Base-by-base conservation (phyloP, 208 protist species). In the Crithidia fasciculata region DNA sequence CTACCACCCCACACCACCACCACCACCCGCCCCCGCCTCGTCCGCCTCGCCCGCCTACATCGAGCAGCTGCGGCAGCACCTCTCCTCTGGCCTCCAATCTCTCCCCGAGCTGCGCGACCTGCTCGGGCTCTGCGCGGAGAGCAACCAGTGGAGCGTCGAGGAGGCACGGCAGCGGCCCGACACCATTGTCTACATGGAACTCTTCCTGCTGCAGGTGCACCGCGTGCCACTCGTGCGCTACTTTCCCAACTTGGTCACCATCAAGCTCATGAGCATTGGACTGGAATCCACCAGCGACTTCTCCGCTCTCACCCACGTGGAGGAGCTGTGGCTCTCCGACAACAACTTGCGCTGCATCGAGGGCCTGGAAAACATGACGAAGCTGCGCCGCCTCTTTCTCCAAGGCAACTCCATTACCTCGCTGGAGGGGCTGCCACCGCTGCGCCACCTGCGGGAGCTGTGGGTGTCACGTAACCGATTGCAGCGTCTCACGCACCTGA, bases 281-380 rank as follows among this genome's bases (percentile, higher is more conserved):
- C 73, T 98, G 10, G 72, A 82, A 52, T 86, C 67, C 39, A 98
- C 97, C 70, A 74, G 85, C 41, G 69, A 83, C 72, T 67, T 98
- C 7, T 76, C 82, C 39, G 16, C 68, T 8, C 78, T 98, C 12
- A 72, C 80, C 39, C 56, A 83, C 16, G 80, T 98, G 47, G 89
- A 97, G 70, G 91, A 96, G 72, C 75, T 98, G 62, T 98, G 94
- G 89, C 77, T 98, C 39, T 81, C 83, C 9, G 90, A 98, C 52
- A 98, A 98, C 66, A 75, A 93, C 63, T 89, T 98, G 43, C 70
- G 54, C 7, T 59, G 76, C 12, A 92, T 97, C 19, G 83, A 95
- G 65, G 92, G 92, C 0, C 62, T 97, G 2, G 70, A 89, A 18
- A 82, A 88, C 41, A 91, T 95, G 84, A 78, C 83, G 7, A 57